These are phyloP conservation scores for Annulohypoxylon bovei DNA, from an alignment of 495 filamentous ascomycete genomes.

Conservation along the genomic window DNA sequence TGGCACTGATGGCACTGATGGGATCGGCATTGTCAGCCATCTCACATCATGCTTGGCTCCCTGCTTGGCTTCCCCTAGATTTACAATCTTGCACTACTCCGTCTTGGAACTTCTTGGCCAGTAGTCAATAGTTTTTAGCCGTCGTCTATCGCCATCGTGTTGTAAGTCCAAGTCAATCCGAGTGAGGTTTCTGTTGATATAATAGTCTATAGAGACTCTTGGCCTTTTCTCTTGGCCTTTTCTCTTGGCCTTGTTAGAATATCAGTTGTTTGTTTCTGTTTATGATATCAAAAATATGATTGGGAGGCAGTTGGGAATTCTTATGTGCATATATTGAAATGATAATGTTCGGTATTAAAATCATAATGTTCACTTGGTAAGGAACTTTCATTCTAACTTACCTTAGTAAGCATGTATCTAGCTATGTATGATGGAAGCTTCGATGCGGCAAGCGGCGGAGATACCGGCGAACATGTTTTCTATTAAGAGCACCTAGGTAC, in stretches of 20 bases:
- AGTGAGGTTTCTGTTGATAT: no score
- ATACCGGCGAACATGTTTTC: conserved; percentile 17
- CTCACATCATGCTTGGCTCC: conserved; percentile 39
- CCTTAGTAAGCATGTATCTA: not conserved
- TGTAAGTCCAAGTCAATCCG: not conserved
- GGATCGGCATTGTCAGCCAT: conserved; percentile 41
- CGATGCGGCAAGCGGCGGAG: conserved; percentile 28
- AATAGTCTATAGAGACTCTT: no score
- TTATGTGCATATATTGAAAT: no score
- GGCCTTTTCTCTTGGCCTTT: no score
- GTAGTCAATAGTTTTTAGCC: conserved; percentile 20
- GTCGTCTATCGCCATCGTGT: not conserved
- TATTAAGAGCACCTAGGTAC: not conserved
- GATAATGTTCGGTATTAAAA: no score
- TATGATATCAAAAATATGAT: no score
- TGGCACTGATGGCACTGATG: no score
- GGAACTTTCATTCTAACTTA: not conserved
- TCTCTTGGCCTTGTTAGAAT: no score
- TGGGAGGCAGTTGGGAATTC: no score
- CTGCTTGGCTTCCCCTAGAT: conserved; percentile 30
- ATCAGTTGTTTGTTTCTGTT: no score
- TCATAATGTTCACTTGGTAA: not conserved
- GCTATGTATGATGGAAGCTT: no score
- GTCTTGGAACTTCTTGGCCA: conserved; percentile 39
- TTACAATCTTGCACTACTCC: conserved; percentile 17